phyloP scores from a whole-genome alignment of 768 basidiomycete species.

The Coprinopsis strossmayeri region DNA sequence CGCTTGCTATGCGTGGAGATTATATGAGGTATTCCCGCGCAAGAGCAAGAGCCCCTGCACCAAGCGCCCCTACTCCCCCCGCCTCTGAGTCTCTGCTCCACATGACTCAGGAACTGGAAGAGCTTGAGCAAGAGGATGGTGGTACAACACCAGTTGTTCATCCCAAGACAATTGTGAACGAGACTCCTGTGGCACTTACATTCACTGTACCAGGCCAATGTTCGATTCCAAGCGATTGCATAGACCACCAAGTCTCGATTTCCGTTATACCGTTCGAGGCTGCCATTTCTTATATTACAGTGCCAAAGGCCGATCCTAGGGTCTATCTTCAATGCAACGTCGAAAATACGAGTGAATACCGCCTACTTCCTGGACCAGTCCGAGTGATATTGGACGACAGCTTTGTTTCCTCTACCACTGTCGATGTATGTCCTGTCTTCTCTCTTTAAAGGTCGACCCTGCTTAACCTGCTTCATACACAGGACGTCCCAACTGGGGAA shows the following conservation, averaged over 20 bases:
- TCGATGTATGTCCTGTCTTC: too few relatives aligned
- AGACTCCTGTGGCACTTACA: conserved; percentile 46
- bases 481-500: conserved; percentile 43
- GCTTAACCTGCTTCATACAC: too few relatives aligned
- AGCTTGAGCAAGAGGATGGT: too few relatives aligned
- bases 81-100: too few relatives aligned
- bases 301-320: conserved; percentile 41
- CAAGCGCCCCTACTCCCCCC: too few relatives aligned
- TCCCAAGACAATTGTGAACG: conserved; percentile 27
- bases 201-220: conserved; percentile 46
- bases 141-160: conserved; percentile 17
- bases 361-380: conserved; percentile 47
- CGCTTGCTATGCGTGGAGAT: too few relatives aligned
- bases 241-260: conserved; percentile 48
- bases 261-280: conserved; percentile 42
- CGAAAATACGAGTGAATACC: conserved; percentile 52
- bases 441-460: too few relatives aligned
- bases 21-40: too few relatives aligned
- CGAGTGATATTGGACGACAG: conserved; percentile 51
- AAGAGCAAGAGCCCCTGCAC: too few relatives aligned
- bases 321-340: conserved; percentile 50
- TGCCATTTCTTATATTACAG: conserved; percentile 38
- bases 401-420: conserved; percentile 46
- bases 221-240: conserved; percentile 48
- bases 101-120: conserved; percentile 26